phyloP scores from a whole-genome alignment of 805 yeast species.

The Monosporozyma unispora region DNA sequence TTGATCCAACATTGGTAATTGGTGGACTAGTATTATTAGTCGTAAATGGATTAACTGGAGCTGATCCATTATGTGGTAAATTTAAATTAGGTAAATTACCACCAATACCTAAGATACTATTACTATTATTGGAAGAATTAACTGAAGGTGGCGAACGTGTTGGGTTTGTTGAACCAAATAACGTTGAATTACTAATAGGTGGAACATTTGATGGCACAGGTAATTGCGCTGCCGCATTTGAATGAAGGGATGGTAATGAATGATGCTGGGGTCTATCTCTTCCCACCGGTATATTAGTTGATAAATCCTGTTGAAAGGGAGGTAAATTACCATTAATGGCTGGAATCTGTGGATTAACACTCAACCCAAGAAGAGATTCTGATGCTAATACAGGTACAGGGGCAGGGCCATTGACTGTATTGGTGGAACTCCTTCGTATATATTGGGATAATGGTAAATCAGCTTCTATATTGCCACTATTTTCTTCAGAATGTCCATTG shows the following conservation, averaged over 20 bases:
- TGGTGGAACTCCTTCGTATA: background rate
- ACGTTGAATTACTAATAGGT: background rate
- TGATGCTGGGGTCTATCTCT: background rate
- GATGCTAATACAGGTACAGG: conserved; percentile 1
- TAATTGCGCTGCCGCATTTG: background rate
- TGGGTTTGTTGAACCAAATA: background rate
- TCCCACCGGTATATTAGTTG: background rate
- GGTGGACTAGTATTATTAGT: background rate
- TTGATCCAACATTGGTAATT: background rate
- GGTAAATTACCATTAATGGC: background rate
- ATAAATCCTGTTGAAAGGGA: background rate
- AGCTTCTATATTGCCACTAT: conserved; percentile 2
- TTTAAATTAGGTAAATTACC: background rate
- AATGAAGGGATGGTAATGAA: background rate
- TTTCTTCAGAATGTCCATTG: background rate
- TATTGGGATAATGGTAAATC: conserved; percentile 8
- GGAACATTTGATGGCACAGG: background rate
- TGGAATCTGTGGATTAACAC: background rate
- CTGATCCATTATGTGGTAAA: background rate
- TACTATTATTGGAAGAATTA: background rate
- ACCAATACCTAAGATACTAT: conserved; percentile 2
- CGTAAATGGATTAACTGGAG: background rate
- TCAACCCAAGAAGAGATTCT: conserved; percentile 1
- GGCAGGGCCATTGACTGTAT: background rate
- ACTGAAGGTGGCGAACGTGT: background rate